Base-by-base conservation (phyloP, 2,329 filamentous ascomycete genomes). In the Alternaria postmessia region DNA sequence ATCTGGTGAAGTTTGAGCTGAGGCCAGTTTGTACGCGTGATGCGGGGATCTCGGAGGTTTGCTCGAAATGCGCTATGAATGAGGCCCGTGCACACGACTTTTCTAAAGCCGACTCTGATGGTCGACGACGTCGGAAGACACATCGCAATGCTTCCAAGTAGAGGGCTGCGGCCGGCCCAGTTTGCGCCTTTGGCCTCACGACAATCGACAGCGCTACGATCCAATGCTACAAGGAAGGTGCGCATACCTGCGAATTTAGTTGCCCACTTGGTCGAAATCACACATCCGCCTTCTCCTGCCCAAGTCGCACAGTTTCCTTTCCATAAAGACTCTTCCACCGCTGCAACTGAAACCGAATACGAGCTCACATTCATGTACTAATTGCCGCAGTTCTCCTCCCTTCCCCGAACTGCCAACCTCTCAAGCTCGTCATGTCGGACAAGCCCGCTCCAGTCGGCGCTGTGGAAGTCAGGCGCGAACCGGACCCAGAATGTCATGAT, bases 71-170 rank as follows among this genome's bases (percentile, higher is more conserved):
- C 57, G 52, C 46, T 51, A 54, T 22, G 46, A 32, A 39, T 4
- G 41, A 32, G 18, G 59, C 20, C 59, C 55, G 59, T 59, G 73
- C 71, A 53, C 58, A 22, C 57, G 57, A 47, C 47, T 51, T 47
- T 59, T 68, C 55, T 68, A 63, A 70, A 68, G 65, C 62, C 66
- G 62, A 51, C 51, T 47, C 57, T 56, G 42, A 43, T 36, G 41
- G 41, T 24, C 47, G 48, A 62, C 32, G 63, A 57, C 64, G 63
- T 64, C 61, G 68, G 70, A 73, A 70, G 69, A 69, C 73, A 73
- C 60, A 66, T 65, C 66, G 76, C 72, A 59, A 83, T 83, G 82
- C 78, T 83, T 75, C 80, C 81, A 67, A 82, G 80, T 73, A 81
- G 81, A 80, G 81, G 81, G 65, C 69, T 82, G 42, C 78, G 76